A percentile compares a stretch with the other conserved stretches of the same genome.
These are phyloP conservation scores for Coemansia sp. DNA, from an alignment of 192 early-diverging fungal genomes.

Conservation along the genomic window DNA sequence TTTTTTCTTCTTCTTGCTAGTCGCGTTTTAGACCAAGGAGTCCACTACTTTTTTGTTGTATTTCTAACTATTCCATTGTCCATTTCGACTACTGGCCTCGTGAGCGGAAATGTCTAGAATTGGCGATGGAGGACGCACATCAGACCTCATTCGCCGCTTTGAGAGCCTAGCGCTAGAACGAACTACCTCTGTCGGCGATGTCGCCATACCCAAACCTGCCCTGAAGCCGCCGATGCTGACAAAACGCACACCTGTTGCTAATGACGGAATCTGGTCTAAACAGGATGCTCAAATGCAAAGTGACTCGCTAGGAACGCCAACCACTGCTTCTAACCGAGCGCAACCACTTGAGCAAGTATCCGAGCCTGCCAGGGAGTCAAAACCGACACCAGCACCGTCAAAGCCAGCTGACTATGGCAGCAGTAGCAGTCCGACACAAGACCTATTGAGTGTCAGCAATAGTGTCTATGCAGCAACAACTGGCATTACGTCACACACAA, in stretches of 20 bases:
- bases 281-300: constrained; percentile 4
- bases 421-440: constrained; percentile 4
- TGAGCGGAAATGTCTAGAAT: constrained; percentile 12
- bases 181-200: not conserved
- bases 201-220: constrained; percentile 1
- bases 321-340: not conserved
- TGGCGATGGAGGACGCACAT: constrained; percentile 28
- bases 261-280: constrained; percentile 5
- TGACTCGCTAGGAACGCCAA: not conserved
- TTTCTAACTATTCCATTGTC: not conserved
- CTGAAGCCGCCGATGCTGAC: constrained; percentile 10
- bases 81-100: not conserved
- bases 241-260: constrained; percentile 15
- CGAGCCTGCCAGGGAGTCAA: not conserved
- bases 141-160: constrained; percentile 46
- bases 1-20: not conserved
- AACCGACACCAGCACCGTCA: not conserved
- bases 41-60: not conserved
- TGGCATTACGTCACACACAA: not conserved
- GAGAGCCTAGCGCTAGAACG: constrained; percentile 35
- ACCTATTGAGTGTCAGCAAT: constrained; percentile 20
- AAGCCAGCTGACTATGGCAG: not conserved
- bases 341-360: constrained; percentile 1
- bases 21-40: not conserved
- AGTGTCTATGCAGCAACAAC: not conserved